Percentiles rank a stretch among this genome's conserved stretches.
These are phyloP conservation scores for Paramecium sonneborni DNA, from an alignment of 73 alveolate genomes.

Conservation along the genomic window DNA sequence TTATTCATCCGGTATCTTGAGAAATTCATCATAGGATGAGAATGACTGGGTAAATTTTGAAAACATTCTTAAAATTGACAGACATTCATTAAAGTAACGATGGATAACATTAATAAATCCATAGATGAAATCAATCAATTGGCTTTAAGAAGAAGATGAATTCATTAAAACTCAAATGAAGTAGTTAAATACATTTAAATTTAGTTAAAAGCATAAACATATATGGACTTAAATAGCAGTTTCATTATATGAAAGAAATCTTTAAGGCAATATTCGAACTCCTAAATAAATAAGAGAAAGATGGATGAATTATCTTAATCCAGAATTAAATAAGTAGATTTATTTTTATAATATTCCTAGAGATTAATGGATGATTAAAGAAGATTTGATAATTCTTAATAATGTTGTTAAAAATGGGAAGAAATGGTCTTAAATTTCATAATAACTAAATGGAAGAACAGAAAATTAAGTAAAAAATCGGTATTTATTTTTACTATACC, in stretches of 20 bases:
- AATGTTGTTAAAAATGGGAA: conserved; percentile 45
- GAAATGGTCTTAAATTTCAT: conserved; percentile 61
- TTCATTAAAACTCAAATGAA: conserved; percentile 28
- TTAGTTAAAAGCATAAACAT: conserved; percentile 3
- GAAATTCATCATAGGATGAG: not conserved
- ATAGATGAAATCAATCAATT: conserved; percentile 18
- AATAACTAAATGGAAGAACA: conserved; percentile 56
- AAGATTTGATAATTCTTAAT: conserved; percentile 12
- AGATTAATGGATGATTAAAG: conserved; percentile 39
- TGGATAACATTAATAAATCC: conserved; percentile 49
- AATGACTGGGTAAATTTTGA: conserved; percentile 47
- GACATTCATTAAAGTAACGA: not conserved
- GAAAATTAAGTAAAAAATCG: conserved; percentile 63
- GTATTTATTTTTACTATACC: not conserved
- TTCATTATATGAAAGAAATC: not conserved
- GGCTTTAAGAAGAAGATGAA: conserved; percentile 49
- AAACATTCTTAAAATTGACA: conserved; percentile 6
- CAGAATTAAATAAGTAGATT: conserved; percentile 4
- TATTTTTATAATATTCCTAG: not conserved
- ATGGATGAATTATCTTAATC: conserved; percentile 55
- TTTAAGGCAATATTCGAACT: conserved; percentile 22
- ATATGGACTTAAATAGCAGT: conserved; percentile 53
- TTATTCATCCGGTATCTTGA: not conserved
- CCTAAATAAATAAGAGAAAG: conserved; percentile 52
- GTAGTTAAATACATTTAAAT: not conserved